Evolutionary conservation across 495 filamentous ascomycete genomes (phyloP).

Genomic region (Filosporella fistucella): DNA sequence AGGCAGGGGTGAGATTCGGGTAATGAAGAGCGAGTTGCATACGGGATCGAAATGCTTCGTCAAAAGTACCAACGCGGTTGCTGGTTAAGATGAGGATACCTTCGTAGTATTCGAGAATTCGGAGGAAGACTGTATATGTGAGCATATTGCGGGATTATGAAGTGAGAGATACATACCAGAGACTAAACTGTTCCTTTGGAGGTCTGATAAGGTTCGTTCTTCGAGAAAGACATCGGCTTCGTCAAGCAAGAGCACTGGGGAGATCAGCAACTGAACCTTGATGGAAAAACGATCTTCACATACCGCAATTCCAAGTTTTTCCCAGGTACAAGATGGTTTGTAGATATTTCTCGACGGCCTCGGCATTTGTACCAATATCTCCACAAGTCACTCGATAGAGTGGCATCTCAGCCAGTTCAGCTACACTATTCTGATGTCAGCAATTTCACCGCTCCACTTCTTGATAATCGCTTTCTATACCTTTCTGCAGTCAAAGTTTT

Average conservation of each 20-base stretch:
- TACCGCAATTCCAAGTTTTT: conserved; percentile 31
- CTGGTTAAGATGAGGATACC: conserved; percentile 74
- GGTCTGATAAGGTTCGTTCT: conserved; percentile 58
- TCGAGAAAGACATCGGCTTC: conserved; percentile 80
- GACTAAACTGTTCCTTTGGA: conserved; percentile 71
- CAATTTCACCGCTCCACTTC: conserved; percentile 64
- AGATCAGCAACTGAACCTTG: too few relatives aligned
- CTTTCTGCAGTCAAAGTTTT: conserved; percentile 85
- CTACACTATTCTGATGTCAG: conserved; percentile 50
- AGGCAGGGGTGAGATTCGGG: conserved; percentile 63
- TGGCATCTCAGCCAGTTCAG: conserved; percentile 24
- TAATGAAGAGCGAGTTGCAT: conserved; percentile 70
- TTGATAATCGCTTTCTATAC: conserved; percentile 78
- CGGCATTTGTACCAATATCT: conserved; percentile 8
- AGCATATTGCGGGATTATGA: neutral
- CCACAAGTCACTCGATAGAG: conserved; percentile 14
- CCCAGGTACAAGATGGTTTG: conserved; percentile 34
- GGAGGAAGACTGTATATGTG: conserved; percentile 48
- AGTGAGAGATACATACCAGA: conserved; percentile 30
- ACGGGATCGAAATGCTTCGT: conserved; percentile 52
- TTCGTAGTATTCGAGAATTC: conserved; percentile 61
- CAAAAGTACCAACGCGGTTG: conserved; percentile 73
- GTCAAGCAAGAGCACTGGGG: conserved; percentile 69
- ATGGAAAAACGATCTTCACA: too few relatives aligned
- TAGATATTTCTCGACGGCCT: conserved; percentile 34